These are phyloP conservation scores for Eimeria tenella DNA, from an alignment of 169 alveolate species.

Conservation along the genomic window DNA sequence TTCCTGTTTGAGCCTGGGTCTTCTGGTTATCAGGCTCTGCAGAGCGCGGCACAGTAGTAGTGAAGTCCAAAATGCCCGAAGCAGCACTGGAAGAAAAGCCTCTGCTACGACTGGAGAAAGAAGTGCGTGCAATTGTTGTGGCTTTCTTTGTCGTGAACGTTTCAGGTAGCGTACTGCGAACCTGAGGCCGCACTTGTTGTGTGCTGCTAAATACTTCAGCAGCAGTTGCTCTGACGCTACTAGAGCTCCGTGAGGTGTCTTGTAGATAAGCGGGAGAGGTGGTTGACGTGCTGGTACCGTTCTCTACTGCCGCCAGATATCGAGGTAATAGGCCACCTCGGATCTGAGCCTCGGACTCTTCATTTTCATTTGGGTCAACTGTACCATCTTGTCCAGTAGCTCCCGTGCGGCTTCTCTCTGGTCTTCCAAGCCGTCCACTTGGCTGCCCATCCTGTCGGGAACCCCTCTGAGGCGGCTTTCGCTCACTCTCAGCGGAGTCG, in stretches of 20 bases:
- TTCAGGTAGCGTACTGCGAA: background rate
- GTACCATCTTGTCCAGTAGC: background rate
- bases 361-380: background rate
- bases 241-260: background rate
- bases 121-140: background rate
- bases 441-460: background rate
- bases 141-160: background rate
- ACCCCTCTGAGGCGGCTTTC: background rate
- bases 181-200: background rate
- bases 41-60: background rate
- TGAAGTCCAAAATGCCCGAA: background rate
- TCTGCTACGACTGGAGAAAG: background rate
- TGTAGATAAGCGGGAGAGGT: background rate
- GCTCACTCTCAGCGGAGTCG: background rate
- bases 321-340: conserved; percentile 17
- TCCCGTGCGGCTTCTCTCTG: conserved; percentile 9
- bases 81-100: background rate
- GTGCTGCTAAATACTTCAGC: background rate
- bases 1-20: too few relatives aligned
- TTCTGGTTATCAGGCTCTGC: too few relatives aligned
- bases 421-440: background rate
- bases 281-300: conserved; percentile 5
- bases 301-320: background rate
- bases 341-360: background rate
- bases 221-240: background rate